Percentiles rank a stretch among this genome's conserved stretches.
Conservation (phyloP, 768 basidiomycete species). For the Ramaria sp. region DNA sequence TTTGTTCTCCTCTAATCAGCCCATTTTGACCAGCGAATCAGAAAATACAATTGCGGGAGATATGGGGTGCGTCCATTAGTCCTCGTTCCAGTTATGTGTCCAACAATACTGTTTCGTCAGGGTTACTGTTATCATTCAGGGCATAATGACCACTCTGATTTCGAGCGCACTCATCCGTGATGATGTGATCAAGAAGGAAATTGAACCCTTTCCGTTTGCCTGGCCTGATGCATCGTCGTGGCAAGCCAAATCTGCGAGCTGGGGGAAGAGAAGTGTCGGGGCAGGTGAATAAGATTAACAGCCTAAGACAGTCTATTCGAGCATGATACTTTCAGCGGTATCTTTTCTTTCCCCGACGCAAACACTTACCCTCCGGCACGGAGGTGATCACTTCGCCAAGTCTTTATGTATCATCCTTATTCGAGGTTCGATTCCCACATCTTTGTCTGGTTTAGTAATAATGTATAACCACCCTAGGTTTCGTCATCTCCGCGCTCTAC, state of each 20-base stretch:
- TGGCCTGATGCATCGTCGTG: slow-evolving; percentile 1
- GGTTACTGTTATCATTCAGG: slow-evolving; percentile 3
- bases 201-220: not conserved
- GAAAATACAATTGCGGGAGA: slow-evolving; percentile 6
- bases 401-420: not conserved
- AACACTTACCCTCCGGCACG: not conserved
- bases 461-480: not conserved
- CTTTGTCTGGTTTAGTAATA: not conserved
- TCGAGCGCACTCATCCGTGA: not conserved
- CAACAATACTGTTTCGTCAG: not conserved
- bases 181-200: not conserved
- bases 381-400: not conserved
- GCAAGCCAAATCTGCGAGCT: not conserved
- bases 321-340: not conserved
- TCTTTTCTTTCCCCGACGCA: not conserved
- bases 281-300: not conserved
- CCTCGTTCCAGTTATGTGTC: not conserved
- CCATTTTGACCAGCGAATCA: no score
- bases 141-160: not conserved
- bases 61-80: not conserved
- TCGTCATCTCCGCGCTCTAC: not conserved
- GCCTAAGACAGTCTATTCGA: not conserved
- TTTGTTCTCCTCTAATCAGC: not conserved
- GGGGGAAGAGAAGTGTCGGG: not conserved
- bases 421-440: not conserved